These are phyloP conservation scores for Colletotrichum somersetense DNA, from an alignment of 2,329 filamentous ascomycete genomes.

Conservation along the genomic window DNA sequence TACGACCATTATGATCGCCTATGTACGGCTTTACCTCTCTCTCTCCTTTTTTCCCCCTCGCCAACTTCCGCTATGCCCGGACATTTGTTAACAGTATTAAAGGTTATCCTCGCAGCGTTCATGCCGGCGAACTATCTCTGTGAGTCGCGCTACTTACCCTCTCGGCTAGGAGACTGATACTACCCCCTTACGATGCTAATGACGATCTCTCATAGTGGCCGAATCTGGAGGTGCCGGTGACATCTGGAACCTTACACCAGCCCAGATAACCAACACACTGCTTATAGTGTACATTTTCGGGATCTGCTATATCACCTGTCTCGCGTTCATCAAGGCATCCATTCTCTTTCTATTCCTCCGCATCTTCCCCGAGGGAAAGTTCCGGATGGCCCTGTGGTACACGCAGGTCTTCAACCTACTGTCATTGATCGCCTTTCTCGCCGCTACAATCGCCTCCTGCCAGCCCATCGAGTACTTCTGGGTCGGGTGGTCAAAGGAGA, in stretches of 20 bases:
- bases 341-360: slow-evolving; percentile 54
- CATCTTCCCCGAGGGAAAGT: slow-evolving; percentile 49
- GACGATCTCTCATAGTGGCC: not conserved
- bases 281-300: slow-evolving; percentile 51
- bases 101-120: slow-evolving; percentile 21
- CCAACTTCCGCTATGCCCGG: fast-evolving
- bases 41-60: too few relatives aligned
- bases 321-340: slow-evolving; percentile 52
- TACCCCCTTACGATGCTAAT: not conserved
- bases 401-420: slow-evolving; percentile 38
- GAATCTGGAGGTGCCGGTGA: slow-evolving; percentile 20
- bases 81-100: not conserved
- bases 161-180: too few relatives aligned
- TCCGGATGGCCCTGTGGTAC: slow-evolving; percentile 45
- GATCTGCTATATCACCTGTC: slow-evolving; percentile 50
- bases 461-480: slow-evolving; percentile 58
- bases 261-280: slow-evolving; percentile 40
- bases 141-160: not conserved
- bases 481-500: slow-evolving; percentile 50
- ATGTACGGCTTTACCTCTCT: slow-evolving; percentile 17
- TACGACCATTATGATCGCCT: slow-evolving; percentile 29
- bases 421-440: slow-evolving; percentile 46
- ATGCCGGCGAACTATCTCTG: slow-evolving; percentile 28
- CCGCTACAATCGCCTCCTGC: slow-evolving; percentile 55
- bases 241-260: slow-evolving; percentile 48